Conservation (phyloP, 441 rosid genomes). For the Corymbia citriodora region DNA sequence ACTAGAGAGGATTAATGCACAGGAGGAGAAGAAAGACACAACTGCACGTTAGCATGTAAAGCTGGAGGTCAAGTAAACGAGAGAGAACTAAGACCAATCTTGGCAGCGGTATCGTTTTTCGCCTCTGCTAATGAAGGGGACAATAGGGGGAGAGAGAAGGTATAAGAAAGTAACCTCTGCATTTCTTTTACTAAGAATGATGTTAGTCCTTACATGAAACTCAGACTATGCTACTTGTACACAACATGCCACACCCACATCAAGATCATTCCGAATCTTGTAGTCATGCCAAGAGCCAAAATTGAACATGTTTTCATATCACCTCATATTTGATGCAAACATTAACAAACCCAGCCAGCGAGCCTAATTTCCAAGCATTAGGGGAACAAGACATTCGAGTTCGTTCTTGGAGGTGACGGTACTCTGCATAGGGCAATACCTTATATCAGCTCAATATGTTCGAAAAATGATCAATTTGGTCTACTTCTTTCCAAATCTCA, state of each 20-base stretch:
- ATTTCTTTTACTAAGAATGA: neutral
- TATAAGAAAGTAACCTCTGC: neutral
- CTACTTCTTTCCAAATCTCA: constrained; percentile 58
- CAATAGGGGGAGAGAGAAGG: neutral
- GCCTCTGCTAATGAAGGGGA: neutral
- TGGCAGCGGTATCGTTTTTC: neutral
- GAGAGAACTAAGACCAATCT: neutral
- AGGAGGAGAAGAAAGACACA: neutral
- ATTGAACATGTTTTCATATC: neutral
- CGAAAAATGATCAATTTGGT: neutral
- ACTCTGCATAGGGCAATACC: constrained; percentile 3
- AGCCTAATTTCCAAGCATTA: neutral
- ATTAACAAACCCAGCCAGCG: neutral
- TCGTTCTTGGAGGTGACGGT: neutral
- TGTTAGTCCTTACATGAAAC: neutral
- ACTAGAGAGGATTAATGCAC: neutral
- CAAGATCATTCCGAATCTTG: neutral
- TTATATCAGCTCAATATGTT: neutral
- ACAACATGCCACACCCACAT: neutral
- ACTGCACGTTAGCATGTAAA: neutral
- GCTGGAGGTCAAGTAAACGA: neutral
- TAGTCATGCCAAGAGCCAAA: neutral
- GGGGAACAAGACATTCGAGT: neutral
- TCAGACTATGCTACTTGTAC: neutral
- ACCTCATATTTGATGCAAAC: neutral